Percentiles rank a stretch among this genome's conserved stretches.
phyloP scores from a whole-genome alignment of 441 rosid species.

The Gossypium schwendimanii region DNA sequence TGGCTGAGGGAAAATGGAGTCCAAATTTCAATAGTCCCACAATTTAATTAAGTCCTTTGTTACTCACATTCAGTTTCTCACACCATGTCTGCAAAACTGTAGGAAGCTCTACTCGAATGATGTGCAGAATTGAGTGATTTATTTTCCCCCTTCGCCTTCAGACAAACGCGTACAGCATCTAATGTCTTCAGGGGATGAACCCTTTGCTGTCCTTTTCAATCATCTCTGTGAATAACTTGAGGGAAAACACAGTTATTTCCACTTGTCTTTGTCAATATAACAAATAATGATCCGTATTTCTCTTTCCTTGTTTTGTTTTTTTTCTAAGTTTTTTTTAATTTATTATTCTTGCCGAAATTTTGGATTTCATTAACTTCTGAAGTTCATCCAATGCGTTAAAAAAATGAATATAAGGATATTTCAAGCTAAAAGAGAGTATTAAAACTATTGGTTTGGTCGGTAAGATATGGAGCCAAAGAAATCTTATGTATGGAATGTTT shows the following conservation, averaged over 20 bases:
- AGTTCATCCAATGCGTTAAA: neutral
- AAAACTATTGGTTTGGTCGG: constrained; percentile 13
- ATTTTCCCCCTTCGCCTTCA: neutral
- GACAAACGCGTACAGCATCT: constrained; percentile 11
- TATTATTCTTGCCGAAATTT: neutral
- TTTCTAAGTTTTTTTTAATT: neutral
- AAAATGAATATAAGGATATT: neutral
- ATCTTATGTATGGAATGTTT: constrained; percentile 5
- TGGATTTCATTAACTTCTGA: too few relatives aligned
- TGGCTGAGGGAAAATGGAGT: neutral
- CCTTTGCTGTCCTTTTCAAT: constrained; percentile 24
- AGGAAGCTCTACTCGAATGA: constrained; percentile 12
- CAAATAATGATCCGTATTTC: neutral
- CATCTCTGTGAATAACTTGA: neutral
- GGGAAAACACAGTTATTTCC: neutral
- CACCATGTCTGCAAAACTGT: neutral
- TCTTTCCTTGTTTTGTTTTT: neutral
- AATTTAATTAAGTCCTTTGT: neutral
- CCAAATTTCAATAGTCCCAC: neutral
- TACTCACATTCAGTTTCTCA: neutral
- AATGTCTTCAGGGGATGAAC: constrained; percentile 35
- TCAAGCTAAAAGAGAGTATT: neutral
- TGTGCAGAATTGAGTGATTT: constrained; percentile 4
- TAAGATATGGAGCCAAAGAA: constrained; percentile 14
- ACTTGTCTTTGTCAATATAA: neutral